A percentile compares a stretch with the other conserved stretches of the same genome.
Evolutionary conservation across 768 basidiomycete species (phyloP).

Genomic region (Tephrocybe sp.): DNA sequence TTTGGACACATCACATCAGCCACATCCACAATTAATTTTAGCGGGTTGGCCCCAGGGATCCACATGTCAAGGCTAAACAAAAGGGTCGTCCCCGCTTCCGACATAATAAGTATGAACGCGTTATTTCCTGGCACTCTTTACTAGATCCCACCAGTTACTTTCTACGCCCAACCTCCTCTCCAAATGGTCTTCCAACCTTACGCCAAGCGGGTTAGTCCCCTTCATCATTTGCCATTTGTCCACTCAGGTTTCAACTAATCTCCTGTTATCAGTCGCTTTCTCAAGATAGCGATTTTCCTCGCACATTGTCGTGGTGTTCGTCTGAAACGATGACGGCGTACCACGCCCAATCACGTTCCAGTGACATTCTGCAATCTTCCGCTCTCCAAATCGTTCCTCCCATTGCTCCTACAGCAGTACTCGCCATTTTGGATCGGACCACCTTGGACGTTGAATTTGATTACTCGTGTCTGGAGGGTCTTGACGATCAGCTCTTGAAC

Average conservation of each 20-base stretch:
- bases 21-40: slow-evolving; percentile 7
- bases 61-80: slow-evolving; percentile 8
- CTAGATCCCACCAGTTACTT: neutral
- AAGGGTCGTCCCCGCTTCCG: slow-evolving; percentile 9
- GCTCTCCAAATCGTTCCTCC: slow-evolving; percentile 14
- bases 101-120: slow-evolving; percentile 5
- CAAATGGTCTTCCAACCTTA: slow-evolving; percentile 4
- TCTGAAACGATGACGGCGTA: slow-evolving; percentile 18
- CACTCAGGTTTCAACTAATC: neutral
- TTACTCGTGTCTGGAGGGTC: slow-evolving; percentile 34
- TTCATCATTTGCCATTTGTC: neutral
- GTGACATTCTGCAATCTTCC: slow-evolving; percentile 23
- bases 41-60: neutral
- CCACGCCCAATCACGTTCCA: slow-evolving; percentile 24
- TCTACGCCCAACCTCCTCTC: neutral
- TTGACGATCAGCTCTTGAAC: slow-evolving; percentile 35
- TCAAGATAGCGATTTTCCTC: slow-evolving; percentile 27
- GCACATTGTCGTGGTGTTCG: slow-evolving; percentile 29
- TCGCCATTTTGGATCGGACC: slow-evolving; percentile 32
- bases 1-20: slow-evolving; percentile 14
- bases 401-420: slow-evolving; percentile 11
- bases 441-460: slow-evolving; percentile 37
- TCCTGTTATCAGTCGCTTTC: slow-evolving; percentile 10
- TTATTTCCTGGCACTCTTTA: neutral
- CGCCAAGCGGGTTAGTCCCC: slow-evolving; percentile 6